Conservation (phyloP, 164 flowering plant genomes). For the grape (Vitis vinifera) region DNA sequence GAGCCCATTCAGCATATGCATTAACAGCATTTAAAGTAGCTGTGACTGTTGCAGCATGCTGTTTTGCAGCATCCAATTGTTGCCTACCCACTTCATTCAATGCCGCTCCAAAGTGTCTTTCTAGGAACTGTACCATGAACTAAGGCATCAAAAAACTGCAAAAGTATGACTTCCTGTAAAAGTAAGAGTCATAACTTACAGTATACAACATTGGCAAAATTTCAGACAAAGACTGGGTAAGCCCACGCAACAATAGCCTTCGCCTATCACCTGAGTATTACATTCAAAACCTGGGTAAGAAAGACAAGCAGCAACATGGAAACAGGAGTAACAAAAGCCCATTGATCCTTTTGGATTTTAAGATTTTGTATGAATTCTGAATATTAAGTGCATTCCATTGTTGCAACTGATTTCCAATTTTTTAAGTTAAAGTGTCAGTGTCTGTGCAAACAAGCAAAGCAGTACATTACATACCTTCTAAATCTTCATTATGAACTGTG, state of each 20-base stretch:
- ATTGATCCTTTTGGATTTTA: background rate
- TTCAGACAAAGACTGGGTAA: conserved; percentile 84
- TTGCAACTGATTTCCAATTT: too few relatives aligned
- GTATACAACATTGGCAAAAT: conserved; percentile 77
- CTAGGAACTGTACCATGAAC: conserved; percentile 58
- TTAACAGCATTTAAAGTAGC: conserved; percentile 87
- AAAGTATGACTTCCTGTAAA: background rate
- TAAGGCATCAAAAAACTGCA: conserved; percentile 10
- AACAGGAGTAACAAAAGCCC: background rate
- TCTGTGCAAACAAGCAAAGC: background rate
- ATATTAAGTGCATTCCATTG: background rate
- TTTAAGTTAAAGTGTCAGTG: too few relatives aligned
- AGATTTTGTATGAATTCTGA: background rate
- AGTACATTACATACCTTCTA: conserved; percentile 67
- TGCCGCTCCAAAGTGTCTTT: conserved; percentile 94
- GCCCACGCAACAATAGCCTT: conserved; percentile 79
- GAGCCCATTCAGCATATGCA: conserved; percentile 99
- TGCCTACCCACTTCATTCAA: conserved; percentile 71
- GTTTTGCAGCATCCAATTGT: conserved; percentile 78
- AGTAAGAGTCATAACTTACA: conserved; percentile 41
- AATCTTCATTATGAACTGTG: conserved; percentile 97
- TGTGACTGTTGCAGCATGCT: conserved; percentile 82
- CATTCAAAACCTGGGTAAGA: conserved; percentile 17
- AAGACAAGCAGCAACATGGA: conserved; percentile 4
- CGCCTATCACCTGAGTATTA: conserved; percentile 77